Base-by-base conservation (phyloP, 2,329 filamentous ascomycete genomes). In the Domatiomyces catenatus region DNA sequence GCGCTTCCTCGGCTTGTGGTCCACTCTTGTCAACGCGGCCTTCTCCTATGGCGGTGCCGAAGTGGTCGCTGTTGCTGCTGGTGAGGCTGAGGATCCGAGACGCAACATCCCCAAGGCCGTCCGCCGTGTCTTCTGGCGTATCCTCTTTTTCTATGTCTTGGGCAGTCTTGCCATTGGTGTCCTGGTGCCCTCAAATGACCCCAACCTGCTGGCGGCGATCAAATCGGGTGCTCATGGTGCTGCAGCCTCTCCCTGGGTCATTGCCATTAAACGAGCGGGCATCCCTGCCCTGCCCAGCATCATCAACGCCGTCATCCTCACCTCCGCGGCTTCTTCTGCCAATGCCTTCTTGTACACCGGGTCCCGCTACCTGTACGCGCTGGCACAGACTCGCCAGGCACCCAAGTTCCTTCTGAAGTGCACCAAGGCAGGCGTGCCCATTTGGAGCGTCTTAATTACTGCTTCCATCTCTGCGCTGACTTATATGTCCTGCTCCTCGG, bases 121-220 rank as follows among this genome's bases (percentile, higher is more conserved):
- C 12, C 61, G 64, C 45, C 62, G 69, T 54, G 66, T 70, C 44
- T 69, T 72, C 52, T 72, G 67, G 64, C 69, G 71, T 51, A 68
- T 90, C 63, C 68, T 86, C 57, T 72, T 89, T 69, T 92, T 92
- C 71, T 90, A 90, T 71, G 74, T 81, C 60, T 66, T 86, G 52
- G 81, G 78, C n/a, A 81, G 88, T 43, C 74, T 90, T 49, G 74
- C 89, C 48, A 71, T 90, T 49, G 84, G 85, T 62, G 84, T 86
- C 73, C 73, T 84, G 50, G 81, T 89, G 3, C 83, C 83, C 1
- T 88, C 84, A 71, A 69, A 88, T 71, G 56, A 60, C 48, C 44
- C 45, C 18, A 70, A 73, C 10, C 72, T 88, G 32, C 72, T 71
- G 2, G 72, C 70, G 20, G 66, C 70, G n/a, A 59, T 64, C 15